These are phyloP conservation scores for Schoenoplectus triqueter DNA, from an alignment of 202 grass and related monocot species.

Conservation along the genomic window DNA sequence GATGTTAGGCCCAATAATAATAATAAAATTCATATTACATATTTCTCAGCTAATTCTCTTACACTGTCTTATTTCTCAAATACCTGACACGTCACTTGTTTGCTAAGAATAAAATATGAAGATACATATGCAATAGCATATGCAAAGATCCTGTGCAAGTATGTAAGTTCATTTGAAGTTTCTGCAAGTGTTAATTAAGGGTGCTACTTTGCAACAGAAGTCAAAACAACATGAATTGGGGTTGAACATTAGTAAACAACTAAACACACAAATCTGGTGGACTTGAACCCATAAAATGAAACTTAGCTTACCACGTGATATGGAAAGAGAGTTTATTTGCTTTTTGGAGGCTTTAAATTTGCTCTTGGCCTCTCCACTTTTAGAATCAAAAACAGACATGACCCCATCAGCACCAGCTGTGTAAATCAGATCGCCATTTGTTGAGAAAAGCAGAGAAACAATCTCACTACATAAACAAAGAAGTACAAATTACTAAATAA, in stretches of 20 bases:
- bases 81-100: neutral
- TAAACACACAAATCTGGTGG: conserved; percentile 15
- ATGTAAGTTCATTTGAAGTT: neutral
- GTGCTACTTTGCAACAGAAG: conserved; percentile 1
- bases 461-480: conserved; percentile 45
- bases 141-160: conserved; percentile 21
- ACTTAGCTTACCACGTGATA: conserved; percentile 51
- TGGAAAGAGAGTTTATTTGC: conserved; percentile 45
- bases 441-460: conserved; percentile 49
- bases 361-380: conserved; percentile 47
- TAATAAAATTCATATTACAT: neutral
- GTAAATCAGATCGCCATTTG: conserved; percentile 45
- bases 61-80: conserved; percentile 14
- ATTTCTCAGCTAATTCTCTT: neutral
- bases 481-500: conserved; percentile 30
- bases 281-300: conserved; percentile 10
- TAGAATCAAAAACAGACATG: conserved; percentile 48
- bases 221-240: neutral
- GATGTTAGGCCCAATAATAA: neutral
- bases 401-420: conserved; percentile 46
- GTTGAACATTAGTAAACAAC: too few species aligned
- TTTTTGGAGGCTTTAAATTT: conserved; percentile 52
- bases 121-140: neutral
- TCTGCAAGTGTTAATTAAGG: conserved; percentile 6
- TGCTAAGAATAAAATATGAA: neutral